Evolutionary conservation across 2,329 filamentous ascomycete genomes (phyloP), one percentile per base, ranked within the genome.

Genomic region (Fusarium sp.): DNA sequence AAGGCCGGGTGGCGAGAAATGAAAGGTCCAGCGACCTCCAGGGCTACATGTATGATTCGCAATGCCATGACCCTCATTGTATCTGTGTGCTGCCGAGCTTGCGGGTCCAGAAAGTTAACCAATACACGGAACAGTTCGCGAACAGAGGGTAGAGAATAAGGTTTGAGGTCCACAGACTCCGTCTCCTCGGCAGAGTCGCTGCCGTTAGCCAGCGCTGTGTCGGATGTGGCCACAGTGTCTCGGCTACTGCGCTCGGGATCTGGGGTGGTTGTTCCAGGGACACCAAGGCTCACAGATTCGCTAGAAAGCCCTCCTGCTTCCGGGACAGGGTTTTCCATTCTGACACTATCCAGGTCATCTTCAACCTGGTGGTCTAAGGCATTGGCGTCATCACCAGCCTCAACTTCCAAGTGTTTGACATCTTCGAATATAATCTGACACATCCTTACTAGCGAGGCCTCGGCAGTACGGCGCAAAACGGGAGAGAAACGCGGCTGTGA

Each of bases 371-470:
- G 87, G 56, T 93, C 90, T 57, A 92, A 79, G 5, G 86, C 86
- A 35, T 90, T 87, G 8, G 87, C 80, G 65, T 92, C 88, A 37
- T 90, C 87, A 14, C 89, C 89, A 22, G 89, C 87, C 75, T 94
- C 91, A 46, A 92, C 86, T 73, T 73, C 93, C 9, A 98, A 83
- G 68, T 94, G 90, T 78, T 97, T 97, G 52, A 99, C 82, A 62
- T 96, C 90, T 78, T 94, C 92, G 77, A 99, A 99, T 74, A 99
- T 97, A 70, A 97, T 94, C 80, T 99, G 96, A 76, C 96, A 98
- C 96, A 99, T 99, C 71, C 93, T 93, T 45, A 98, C 93, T 94
- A 99, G 97, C 55, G 94, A 91, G 75, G 97, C 96, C 79, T 99
- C 96, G 3, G 96, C 96, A 20, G 94, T 97, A 67, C 94, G 87